These are phyloP conservation scores for Phytopythium sindhum DNA, from an alignment of 352 stramenopile genomes.

Conservation along the genomic window DNA sequence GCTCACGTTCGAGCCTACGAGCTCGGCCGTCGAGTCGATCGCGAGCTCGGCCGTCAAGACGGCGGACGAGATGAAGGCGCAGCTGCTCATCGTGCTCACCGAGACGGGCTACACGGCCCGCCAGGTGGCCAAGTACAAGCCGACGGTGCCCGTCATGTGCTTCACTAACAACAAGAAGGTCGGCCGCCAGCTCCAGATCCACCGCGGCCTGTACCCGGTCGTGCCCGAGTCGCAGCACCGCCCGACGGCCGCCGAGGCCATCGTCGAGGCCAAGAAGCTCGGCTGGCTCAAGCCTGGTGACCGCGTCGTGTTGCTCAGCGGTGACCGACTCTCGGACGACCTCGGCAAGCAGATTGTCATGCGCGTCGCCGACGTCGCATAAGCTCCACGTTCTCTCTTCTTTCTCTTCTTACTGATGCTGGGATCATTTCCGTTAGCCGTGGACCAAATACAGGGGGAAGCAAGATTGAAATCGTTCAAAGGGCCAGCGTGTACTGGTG, in stretches of 20 bases:
- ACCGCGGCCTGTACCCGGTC: conserved; percentile 78
- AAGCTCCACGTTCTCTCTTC: conserved; percentile 16
- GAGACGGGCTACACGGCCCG: conserved; percentile 79
- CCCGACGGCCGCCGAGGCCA: conserved; percentile 81
- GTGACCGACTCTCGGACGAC: conserved; percentile 75
- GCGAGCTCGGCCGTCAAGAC: conserved; percentile 84
- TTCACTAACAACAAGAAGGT: conserved; percentile 87
- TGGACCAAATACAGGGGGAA: not conserved
- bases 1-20: conserved; percentile 60
- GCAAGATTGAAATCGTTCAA: not conserved
- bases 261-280: conserved; percentile 89
- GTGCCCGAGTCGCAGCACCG: conserved; percentile 52
- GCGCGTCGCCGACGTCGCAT: conserved; percentile 75
- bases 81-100: conserved; percentile 84
- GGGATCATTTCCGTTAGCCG: not conserved
- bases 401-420: not conserved
- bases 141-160: conserved; percentile 90
- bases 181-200: conserved; percentile 89
- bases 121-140: conserved; percentile 89
- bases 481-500: not conserved
- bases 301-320: conserved; percentile 86
- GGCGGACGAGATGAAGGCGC: conserved; percentile 78
- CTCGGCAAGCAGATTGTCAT: conserved; percentile 83
- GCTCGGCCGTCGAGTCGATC: conserved; percentile 79
- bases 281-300: conserved; percentile 88